Percentiles rank a stretch among this genome's conserved stretches.
Evolutionary conservation across 2,329 filamentous ascomycete genomes (phyloP).

Genomic region (Neopestalotiopsis sp.): DNA sequence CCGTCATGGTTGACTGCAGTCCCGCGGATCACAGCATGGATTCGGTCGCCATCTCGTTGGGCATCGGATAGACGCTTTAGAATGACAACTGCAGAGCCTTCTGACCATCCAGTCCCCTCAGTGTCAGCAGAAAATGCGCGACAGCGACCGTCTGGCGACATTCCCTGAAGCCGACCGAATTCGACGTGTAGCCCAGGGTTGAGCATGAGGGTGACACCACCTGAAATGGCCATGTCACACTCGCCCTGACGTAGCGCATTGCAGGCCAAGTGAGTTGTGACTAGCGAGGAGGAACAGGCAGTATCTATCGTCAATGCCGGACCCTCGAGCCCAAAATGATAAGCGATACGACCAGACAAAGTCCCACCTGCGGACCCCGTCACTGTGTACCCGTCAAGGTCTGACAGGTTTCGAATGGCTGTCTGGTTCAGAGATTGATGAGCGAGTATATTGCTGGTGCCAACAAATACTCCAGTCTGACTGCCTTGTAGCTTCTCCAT

Average conservation of each 20-base stretch:
- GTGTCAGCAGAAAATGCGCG: conserved; percentile 27
- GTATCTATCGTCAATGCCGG: conserved; percentile 36
- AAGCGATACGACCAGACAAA: conserved; percentile 33
- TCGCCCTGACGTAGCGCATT: conserved; percentile 28
- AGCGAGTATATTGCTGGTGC: conserved; percentile 30
- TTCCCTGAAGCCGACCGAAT: conserved; percentile 25
- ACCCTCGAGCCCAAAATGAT: conserved; percentile 31
- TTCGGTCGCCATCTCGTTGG: conserved; percentile 26
- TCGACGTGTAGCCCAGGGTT: conserved; percentile 29
- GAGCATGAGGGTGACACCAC: conserved; percentile 27
- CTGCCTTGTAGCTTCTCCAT: conserved; percentile 30
- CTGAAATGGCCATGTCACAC: conserved; percentile 28
- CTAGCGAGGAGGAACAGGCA: conserved; percentile 30
- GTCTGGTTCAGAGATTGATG: conserved; percentile 24
- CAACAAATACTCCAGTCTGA: conserved; percentile 33
- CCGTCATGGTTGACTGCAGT: conserved; percentile 29
- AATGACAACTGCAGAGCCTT: conserved; percentile 23
- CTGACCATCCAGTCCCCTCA: conserved; percentile 27
- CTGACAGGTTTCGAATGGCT: conserved; percentile 21
- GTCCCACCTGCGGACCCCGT: conserved; percentile 32
- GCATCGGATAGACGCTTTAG: conserved; percentile 32
- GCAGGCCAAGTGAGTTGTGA: conserved; percentile 29
- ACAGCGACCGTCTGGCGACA: conserved; percentile 28
- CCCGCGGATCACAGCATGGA: conserved; percentile 29
- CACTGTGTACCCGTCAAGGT: conserved; percentile 33